Base-by-base conservation (phyloP, 148 eudicot genomes). In the Tetragonia tetragonoides region DNA sequence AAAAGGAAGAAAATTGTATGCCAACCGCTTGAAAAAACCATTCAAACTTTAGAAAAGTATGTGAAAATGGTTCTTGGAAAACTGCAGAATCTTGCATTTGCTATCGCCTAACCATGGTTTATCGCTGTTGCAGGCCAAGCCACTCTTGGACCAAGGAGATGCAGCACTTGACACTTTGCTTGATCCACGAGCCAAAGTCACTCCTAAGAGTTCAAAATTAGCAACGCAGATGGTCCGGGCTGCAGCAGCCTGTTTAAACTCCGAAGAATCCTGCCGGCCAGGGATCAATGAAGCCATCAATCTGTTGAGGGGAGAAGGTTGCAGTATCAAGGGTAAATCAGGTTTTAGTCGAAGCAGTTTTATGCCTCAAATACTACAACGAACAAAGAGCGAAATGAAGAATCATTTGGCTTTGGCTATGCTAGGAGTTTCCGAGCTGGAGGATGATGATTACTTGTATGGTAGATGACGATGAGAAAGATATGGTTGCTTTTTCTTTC, bases 331-430 rank as follows among this genome's bases (percentile, higher is more conserved):
- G 72, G 86, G 81, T 75, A 91, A 88, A 87, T 60, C 81, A 18
- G 78, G 75, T 53, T 81, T 84, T 24, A 78, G 85, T 20, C 63
- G 78, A 39, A 90, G 82, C 62, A 72, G 68, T 63, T 76, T 81
- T 76, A 47, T 85, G 73, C 87, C 83, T 53, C 75, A 78, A 4
- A 68, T 70, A 72, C 77, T 83, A 11, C 89, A 85, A 66, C 87
- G 77, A 77, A 85, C 91, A 44, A 88, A 77, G 66, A 88, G 88
- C 18, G 93, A 91, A 80, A 87, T 90, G 84, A 93, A 80, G 72
- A 83, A 84, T 80, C 98, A 95, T 82, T 81, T 95, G 70, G 93
- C 98, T 42, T 42, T 95, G 82, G 99, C 99, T 21, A 93, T 95
- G 99, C 87, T 93, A 6, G 97, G 97, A 51, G 97, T 87, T 75